Base-by-base conservation (phyloP, 371 early-diverging fungal genomes). In the Rhizomucor miehei region DNA sequence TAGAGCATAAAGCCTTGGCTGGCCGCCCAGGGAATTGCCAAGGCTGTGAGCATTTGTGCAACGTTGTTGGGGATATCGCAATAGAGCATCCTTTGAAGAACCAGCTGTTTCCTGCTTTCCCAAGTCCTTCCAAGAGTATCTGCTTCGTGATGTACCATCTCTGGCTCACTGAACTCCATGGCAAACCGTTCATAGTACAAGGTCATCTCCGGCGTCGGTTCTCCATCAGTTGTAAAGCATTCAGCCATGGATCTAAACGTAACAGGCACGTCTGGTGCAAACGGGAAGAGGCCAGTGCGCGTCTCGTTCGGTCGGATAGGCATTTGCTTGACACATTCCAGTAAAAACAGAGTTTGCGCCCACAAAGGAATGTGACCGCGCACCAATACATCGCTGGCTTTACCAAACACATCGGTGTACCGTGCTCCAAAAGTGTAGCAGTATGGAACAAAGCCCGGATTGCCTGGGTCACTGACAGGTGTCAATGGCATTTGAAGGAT, bases 361-460 rank as follows among this genome's bases (percentile, higher is more conserved):
- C 77, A 77, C 14, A 67, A 20, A 6, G 77, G 77, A 3, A 77
- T 6, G 25, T 62, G 58, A 8, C 73, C 77, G 6, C 77, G 73
- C 9, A 78, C 63, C 20, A 74, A 45, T 8, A 78, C 38, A 54
- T 78, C 79, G 6, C 60, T 60, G 2, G 61, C 52, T 11, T 57
- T 50, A 3, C 56, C 51, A 37, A 65, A 71, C 6, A 75, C 73
- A 19, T 75, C 73, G 24, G 73, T 73, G 43, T 63, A 75, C 25
- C 75, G 56, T 9, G 64, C 63, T 12, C 79, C 79, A 52, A 78
- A 67, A 47, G 75, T 78, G 36, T 78, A 78, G 49, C 73, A 71
- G 51, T 67, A 75, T 5, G 79, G 79, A 1, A 72, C 51, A 48
- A 69, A 72, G n/a, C 50, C 56, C 56, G 2, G 19, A 29, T 44